Conservation (phyloP, 1,139 yeast genomes). For the Saccharomyces hybrid region DNA sequence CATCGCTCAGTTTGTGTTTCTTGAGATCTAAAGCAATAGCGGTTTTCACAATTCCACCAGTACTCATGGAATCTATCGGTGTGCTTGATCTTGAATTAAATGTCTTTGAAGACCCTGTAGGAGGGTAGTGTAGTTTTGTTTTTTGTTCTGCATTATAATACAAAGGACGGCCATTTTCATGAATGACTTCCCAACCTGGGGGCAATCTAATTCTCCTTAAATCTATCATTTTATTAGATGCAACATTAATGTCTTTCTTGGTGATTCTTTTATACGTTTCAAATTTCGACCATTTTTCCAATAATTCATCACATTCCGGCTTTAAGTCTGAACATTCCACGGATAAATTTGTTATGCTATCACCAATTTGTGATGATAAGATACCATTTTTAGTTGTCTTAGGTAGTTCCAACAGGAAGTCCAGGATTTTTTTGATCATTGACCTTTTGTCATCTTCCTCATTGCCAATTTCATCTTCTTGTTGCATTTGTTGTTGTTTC, state of each 20-base stretch:
- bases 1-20: conserved; percentile 7
- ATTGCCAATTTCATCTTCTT: neutral
- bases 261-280: conserved; percentile 74
- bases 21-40: neutral
- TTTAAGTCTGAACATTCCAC: conserved; percentile 33
- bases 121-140: conserved; percentile 26
- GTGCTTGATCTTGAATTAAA: conserved; percentile 6
- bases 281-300: conserved; percentile 64
- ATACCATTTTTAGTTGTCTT: conserved; percentile 74
- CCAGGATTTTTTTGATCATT: conserved; percentile 43
- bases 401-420: conserved; percentile 68
- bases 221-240: conserved; percentile 18
- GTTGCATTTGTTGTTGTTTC: neutral
- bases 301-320: conserved; percentile 38
- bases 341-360: conserved; percentile 44
- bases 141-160: conserved; percentile 29
- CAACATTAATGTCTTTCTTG: conserved; percentile 23
- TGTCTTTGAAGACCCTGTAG: conserved; percentile 19
- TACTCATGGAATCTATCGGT: neutral
- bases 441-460: conserved; percentile 14
- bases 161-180: conserved; percentile 30
- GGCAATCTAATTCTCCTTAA: conserved; percentile 30
- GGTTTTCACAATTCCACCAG: conserved; percentile 1
- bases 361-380: conserved; percentile 69
- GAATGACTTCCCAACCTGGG: conserved; percentile 30